These are phyloP conservation scores for Saksenaea vasiformis DNA, from an alignment of 371 early-diverging fungal genomes.

Conservation along the genomic window DNA sequence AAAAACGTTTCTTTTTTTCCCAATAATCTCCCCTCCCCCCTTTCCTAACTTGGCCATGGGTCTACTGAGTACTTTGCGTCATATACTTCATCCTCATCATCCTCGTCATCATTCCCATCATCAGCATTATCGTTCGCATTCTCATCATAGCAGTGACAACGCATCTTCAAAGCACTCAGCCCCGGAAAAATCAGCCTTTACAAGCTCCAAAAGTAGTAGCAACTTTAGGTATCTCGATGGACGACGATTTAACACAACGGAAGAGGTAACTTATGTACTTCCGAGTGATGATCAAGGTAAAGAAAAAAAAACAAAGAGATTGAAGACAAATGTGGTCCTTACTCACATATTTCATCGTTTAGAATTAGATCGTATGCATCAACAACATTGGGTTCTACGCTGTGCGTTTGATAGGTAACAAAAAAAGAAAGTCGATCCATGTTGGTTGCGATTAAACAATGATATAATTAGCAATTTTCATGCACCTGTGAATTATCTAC, in stretches of 20 bases:
- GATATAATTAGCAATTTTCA: constrained; percentile 12
- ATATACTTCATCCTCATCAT: constrained; percentile 1
- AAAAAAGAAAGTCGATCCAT: not conserved
- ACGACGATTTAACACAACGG: constrained; percentile 47
- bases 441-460: not conserved
- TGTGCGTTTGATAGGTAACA: constrained; percentile 7
- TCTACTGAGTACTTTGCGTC: not conserved
- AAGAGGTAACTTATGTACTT: constrained; percentile 47
- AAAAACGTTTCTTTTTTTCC: not conserved
- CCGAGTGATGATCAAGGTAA: constrained; percentile 54
- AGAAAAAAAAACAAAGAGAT: too few relatives aligned
- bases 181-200: not conserved
- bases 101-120: not conserved
- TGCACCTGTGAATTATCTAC: constrained; percentile 10
- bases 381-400: constrained; percentile 15
- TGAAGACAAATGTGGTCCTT: too few relatives aligned
- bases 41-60: constrained; percentile 1
- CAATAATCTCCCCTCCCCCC: not conserved
- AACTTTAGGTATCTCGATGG: constrained; percentile 39
- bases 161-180: not conserved
- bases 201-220: not conserved
- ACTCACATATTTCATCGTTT: not conserved
- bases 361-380: constrained; percentile 18
- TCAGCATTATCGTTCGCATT: not conserved
- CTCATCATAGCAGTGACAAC: not conserved